A percentile compares a stretch with the other conserved stretches of the same genome.
Conservation (phyloP, 805 yeast genomes). For the Yamadazyma tumulicola region DNA sequence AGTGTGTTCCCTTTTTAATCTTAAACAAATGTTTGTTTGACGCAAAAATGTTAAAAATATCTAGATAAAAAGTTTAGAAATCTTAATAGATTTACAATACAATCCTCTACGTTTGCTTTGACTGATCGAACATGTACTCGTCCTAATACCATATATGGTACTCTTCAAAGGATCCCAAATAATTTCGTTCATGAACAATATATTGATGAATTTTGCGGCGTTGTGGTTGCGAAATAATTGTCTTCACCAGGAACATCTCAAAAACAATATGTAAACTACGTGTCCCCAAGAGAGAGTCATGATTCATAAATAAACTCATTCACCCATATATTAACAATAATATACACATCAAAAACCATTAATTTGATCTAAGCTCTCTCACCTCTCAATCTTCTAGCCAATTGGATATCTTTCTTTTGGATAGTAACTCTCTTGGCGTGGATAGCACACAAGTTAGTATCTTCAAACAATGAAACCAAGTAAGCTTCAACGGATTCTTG, state of each 20-base stretch:
- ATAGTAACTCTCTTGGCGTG: slow-evolving; percentile 51
- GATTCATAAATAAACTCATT: too few relatives aligned
- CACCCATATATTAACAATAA: slow-evolving; percentile 15
- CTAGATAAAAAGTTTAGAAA: too few relatives aligned
- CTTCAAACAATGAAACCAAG: slow-evolving; percentile 47
- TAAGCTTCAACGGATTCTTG: slow-evolving; percentile 50
- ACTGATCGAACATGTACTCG: too few relatives aligned
- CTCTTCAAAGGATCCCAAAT: too few relatives aligned
- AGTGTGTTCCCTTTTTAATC: slow-evolving; percentile 39
- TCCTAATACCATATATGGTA: too few relatives aligned
- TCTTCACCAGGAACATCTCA: not conserved
- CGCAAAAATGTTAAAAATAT: not conserved
- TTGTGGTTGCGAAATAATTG: too few relatives aligned
- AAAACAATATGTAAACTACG: not conserved
- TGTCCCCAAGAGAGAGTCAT: too few relatives aligned
- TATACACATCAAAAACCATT: slow-evolving; percentile 11
- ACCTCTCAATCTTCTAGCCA: slow-evolving; percentile 51
- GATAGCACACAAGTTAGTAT: slow-evolving; percentile 49
- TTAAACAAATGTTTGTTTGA: not conserved
- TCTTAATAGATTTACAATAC: too few relatives aligned
- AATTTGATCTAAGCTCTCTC: slow-evolving; percentile 37
- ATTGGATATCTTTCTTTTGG: slow-evolving; percentile 49
- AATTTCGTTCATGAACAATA: too few relatives aligned
- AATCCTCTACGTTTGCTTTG: too few relatives aligned
- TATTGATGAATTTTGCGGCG: too few relatives aligned